Conservation (phyloP, 2,329 filamentous ascomycete species). For the Exophiala spinifera region DNA sequence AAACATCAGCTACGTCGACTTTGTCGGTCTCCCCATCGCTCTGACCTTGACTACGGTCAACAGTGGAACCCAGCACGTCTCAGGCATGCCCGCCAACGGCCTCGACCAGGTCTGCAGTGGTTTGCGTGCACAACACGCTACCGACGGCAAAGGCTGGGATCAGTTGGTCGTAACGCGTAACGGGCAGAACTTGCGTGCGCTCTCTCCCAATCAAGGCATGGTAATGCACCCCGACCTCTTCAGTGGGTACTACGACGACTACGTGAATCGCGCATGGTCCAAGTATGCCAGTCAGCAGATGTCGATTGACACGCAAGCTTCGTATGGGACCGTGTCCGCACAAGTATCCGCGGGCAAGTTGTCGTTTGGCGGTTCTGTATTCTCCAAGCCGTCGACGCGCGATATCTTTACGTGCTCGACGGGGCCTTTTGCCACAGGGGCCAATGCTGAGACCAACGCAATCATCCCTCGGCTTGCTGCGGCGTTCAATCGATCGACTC, state of each 20-base stretch:
- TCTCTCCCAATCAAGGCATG: slow-evolving; percentile 45
- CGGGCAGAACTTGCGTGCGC: slow-evolving; percentile 41
- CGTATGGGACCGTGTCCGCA: slow-evolving; percentile 53
- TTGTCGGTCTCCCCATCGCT: slow-evolving; percentile 62
- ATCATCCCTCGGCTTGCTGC: slow-evolving; percentile 72
- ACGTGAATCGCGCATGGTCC: slow-evolving; percentile 52
- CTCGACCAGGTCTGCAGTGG: slow-evolving; percentile 54
- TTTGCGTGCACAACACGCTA: slow-evolving; percentile 53
- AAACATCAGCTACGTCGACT: slow-evolving; percentile 74
- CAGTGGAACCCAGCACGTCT: slow-evolving; percentile 50
- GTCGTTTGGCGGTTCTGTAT: slow-evolving; percentile 47
- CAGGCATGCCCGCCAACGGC: slow-evolving; percentile 58
- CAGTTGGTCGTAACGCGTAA: slow-evolving; percentile 50
- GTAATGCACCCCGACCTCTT: slow-evolving; percentile 46
- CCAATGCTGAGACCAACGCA: slow-evolving; percentile 52
- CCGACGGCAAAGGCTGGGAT: slow-evolving; percentile 61
- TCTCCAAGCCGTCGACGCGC: slow-evolving; percentile 54
- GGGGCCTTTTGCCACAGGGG: slow-evolving; percentile 53
- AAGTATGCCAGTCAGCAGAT: slow-evolving; percentile 47
- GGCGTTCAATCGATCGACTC: slow-evolving; percentile 70
- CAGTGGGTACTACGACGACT: slow-evolving; percentile 51
- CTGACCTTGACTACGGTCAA: slow-evolving; percentile 47
- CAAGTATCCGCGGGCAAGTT: slow-evolving; percentile 44
- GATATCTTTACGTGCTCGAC: slow-evolving; percentile 68
- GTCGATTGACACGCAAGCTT: slow-evolving; percentile 64